Base-by-base conservation (phyloP, 306 rosid genomes). In the Leucaena leucocephala region DNA sequence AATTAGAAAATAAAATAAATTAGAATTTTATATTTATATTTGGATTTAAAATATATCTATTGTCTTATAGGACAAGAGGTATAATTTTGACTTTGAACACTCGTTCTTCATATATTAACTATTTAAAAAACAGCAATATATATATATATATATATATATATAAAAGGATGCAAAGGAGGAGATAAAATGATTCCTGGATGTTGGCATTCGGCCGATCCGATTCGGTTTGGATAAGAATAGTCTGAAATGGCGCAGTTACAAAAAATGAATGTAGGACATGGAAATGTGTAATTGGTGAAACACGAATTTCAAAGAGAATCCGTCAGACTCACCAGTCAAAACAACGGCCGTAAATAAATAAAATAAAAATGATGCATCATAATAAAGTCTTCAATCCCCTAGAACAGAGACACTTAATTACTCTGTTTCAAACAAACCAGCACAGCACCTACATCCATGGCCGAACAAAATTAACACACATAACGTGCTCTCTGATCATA, bases 231-330 rank as follows among this genome's bases (percentile, higher is more conserved):
- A 70, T 13, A 48, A 70, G 75, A 48, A 46, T 27, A 8, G 58
- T 22, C 73, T 68, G 49, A 68, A 68, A 44, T 5, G 0, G 49
- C 8, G 2, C 8, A 11, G 74, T 22, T 13, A 22, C 21, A 69
- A 69, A 45, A 66, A 67, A 67, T 40, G 38, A 68, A 44, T 12
- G 73, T 7, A 22, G 34, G 55, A 13, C 35, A 69, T 13, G 74
- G 40, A 12, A 69, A 44, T 21, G 19, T 69, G 74, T 22, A 58
- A 44, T 46, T 70, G 75, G 75, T 48, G 43, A 8, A 33, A 48
- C 75, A 46, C 43, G 22, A 70, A 61, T 19, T 58, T 16, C 46
- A 61, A 19, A 61, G 49, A 58, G 73, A 68, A 68, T 68, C 73
- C 38, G 10, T 44, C 38, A 44, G 73, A 8, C 55, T 44, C 19